A percentile compares a stretch with the other conserved stretches of the same genome.
Evolutionary conservation across 306 rosid genomes (phyloP).

Genomic region (Oemleria cerasiformis): DNA sequence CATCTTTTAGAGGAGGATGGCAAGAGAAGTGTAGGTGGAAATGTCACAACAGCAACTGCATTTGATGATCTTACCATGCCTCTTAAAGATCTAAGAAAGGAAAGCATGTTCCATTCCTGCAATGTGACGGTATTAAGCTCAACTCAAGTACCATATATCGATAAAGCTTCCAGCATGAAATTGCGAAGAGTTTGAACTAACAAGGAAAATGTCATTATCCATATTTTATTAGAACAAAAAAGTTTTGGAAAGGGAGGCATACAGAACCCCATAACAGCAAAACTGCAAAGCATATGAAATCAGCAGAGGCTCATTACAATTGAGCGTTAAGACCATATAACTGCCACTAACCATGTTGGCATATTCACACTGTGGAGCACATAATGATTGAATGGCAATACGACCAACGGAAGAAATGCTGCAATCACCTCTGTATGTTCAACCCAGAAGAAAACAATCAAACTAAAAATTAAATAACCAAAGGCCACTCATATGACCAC

Average conservation of each 20-base stretch:
- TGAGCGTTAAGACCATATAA: conserved; percentile 9
- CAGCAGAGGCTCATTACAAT: conserved; percentile 5
- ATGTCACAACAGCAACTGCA: conserved; percentile 72
- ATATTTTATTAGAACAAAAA: neutral
- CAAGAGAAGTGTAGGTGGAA: conserved; percentile 66
- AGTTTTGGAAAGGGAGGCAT: neutral
- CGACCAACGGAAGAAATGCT: conserved; percentile 54
- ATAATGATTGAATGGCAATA: conserved; percentile 82
- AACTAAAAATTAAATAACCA: neutral
- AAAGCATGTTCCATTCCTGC: conserved; percentile 92
- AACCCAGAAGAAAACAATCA: neutral
- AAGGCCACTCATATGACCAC: neutral
- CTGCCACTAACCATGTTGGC: conserved; percentile 56
- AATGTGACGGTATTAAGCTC: conserved; percentile 5
- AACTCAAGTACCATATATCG: neutral
- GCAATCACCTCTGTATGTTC: conserved; percentile 45
- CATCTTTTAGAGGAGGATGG: conserved; percentile 64
- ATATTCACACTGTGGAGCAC: conserved; percentile 80
- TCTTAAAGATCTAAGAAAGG: conserved; percentile 69
- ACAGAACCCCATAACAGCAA: conserved; percentile 3
- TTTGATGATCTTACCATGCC: conserved; percentile 64
- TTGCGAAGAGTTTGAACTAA: neutral
- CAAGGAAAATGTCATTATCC: neutral
- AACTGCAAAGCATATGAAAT: conserved; percentile 1
- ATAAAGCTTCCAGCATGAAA: neutral